Evolutionary conservation across 768 basidiomycete genomes (phyloP), one percentile per base, ranked within the genome.

Genomic region (Suillus alpinus): DNA sequence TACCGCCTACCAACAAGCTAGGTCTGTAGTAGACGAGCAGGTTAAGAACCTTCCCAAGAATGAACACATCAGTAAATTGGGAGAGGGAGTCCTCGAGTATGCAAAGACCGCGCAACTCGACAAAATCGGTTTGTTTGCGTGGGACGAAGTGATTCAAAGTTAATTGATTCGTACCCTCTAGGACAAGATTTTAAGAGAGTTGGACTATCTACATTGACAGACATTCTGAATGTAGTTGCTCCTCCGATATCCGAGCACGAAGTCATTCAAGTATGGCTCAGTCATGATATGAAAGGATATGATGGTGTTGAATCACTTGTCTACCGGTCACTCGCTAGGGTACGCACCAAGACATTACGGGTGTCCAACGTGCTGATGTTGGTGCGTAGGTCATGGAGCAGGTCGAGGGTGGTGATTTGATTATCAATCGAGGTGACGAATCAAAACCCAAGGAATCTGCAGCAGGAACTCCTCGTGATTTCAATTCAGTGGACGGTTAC

Each of bases 231-330:
- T 71, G 96, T 90, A 32, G 96, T 99, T 62, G 97, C 97, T 0
- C 97, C 97, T 44, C 97, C 97, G 13, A 98, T 98, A 67, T 92
- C 95, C 29, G 95, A 96, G 73, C 96, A 98, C 71, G 97, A 99
- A 75, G 94, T 98, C 16, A 95, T 99, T 64, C 87, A 97, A 71
- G 88, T 99, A 8, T 94, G 92, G 90, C 77, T 99, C 41, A 91
- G 89, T 69, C 95, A 98, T 76, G 95, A 97, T 66, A 95, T 99
- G 95, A 81, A 84, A 64, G 97, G 97, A 18, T 98, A 96, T 71
- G 94, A 95, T 60, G 97, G 97, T 7, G 83, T 98, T 46, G 96
- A 98, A 76, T 83, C 88, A 12, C 82, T 99, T n/a, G 92, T 95
- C 29, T 98, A 97, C 76, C 86, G 89, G 26, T 89, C 92, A 2